Conservation (phyloP, 805 yeast genomes). For the Candida nitratophila region DNA sequence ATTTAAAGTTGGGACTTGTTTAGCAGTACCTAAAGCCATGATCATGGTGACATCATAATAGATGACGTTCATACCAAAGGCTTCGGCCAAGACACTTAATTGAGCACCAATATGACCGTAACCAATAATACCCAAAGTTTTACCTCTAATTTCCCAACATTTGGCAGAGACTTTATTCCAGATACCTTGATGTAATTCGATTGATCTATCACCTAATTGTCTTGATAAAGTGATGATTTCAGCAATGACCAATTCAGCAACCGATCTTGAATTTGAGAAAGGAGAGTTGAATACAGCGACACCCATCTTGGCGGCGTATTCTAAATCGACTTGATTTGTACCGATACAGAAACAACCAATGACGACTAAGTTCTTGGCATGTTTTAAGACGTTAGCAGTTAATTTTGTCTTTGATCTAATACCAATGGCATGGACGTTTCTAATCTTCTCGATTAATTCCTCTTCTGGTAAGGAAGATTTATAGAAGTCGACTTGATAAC, state of each 20-base stretch:
- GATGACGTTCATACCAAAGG: slow-evolving; percentile 94
- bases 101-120: slow-evolving; percentile 99
- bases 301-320: slow-evolving; percentile 87
- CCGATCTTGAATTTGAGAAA: slow-evolving; percentile 96
- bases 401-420: slow-evolving; percentile 95
- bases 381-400: slow-evolving; percentile 67
- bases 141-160: slow-evolving; percentile 99
- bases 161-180: slow-evolving; percentile 95
- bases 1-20: slow-evolving; percentile 79
- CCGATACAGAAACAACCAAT: slow-evolving; percentile 99
- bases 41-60: slow-evolving; percentile 89
- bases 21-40: slow-evolving; percentile 95
- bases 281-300: slow-evolving; percentile 95
- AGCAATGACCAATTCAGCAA: slow-evolving; percentile 94
- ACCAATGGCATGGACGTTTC: slow-evolving; percentile 93
- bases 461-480: slow-evolving; percentile 87
- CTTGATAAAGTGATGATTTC: slow-evolving; percentile 92
- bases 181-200: slow-evolving; percentile 91
- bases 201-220: slow-evolving; percentile 94
- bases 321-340: slow-evolving; percentile 94
- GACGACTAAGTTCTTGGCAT: slow-evolving; percentile 83
- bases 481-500: slow-evolving; percentile 94
- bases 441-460: slow-evolving; percentile 89
- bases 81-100: slow-evolving; percentile 92
- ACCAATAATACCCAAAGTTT: slow-evolving; percentile 94